Percentiles rank a stretch among this genome's conserved stretches.
Conservation (phyloP, 805 yeast species). For the Candida methanosorbosa region DNA sequence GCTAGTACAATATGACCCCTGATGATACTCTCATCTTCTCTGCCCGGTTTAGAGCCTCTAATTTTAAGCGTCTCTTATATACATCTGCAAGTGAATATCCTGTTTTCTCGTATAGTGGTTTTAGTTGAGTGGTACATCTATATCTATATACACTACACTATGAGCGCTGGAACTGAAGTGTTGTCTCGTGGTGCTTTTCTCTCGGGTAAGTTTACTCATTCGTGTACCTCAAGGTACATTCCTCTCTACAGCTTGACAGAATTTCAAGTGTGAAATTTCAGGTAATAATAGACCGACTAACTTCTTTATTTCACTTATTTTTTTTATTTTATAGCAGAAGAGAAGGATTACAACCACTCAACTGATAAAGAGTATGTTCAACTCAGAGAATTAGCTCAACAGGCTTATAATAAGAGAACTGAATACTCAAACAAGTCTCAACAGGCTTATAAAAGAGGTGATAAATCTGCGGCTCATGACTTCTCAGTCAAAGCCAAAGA, state of each 20-base stretch:
- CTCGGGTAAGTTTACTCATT: conserved; percentile 13
- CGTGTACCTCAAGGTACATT: no score
- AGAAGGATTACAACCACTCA: conserved; percentile 62
- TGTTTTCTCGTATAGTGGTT: no score
- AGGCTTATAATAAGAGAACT: conserved; percentile 48
- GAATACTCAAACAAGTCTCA: conserved; percentile 62
- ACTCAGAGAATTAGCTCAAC: conserved; percentile 60
- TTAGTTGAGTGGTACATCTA: background rate
- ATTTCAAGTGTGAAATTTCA: no score
- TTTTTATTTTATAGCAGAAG: conserved; percentile 3
- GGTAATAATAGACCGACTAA: no score
- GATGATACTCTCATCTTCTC: no score
- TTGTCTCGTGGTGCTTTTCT: conserved; percentile 17
- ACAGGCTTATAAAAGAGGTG: conserved; percentile 66
- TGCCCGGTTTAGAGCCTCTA: no score
- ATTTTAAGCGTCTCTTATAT: no score
- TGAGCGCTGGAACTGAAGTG: conserved; percentile 17
- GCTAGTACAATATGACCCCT: no score
- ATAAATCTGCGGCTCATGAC: conserved; percentile 63
- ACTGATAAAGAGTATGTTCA: conserved; percentile 55
- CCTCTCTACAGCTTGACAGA: no score
- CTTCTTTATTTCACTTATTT: background rate
- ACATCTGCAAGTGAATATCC: no score
- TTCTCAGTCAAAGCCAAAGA: conserved; percentile 62
- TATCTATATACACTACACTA: conserved; percentile 1